Base-by-base conservation (phyloP, 2,329 filamentous ascomycete genomes). In the Ophiostoma sp. region DNA sequence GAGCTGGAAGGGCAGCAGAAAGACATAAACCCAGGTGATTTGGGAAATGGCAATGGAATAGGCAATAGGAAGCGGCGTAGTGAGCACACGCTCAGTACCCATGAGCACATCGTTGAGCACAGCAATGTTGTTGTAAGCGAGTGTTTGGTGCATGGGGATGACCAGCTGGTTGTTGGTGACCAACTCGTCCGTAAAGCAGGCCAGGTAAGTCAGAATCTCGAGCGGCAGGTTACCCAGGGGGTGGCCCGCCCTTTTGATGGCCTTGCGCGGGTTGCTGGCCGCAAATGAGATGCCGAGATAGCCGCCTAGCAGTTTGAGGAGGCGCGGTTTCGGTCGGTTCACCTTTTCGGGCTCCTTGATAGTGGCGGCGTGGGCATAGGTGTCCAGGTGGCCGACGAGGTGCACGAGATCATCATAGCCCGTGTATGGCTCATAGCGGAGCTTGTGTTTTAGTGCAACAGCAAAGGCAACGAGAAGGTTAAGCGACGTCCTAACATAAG, bases 11-110 rank as follows among this genome's bases (percentile, higher is more conserved):
- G 89, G 89, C 11, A 92, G 81, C 64, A 89, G 80, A 71, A 90
- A 79, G 65, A 91, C 86, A 77, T 92, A 93, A 60, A 90, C 83
- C 87, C 88, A 91, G 11, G 89, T 89, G 74, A 93, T 92, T 76
- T 92, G 89, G 7, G 87, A 84, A 74, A 92, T 91, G 71, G 89
- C 85, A 74, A 93, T 92, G 71, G 84, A 85, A 80, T 92, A 92
- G 49, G 89, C 89, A 68, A 89, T 82, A 0, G 89, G 89, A 0
- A 92, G 81, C 4, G 73, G 89, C 0, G 89, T 92, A 73, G 86
- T 87, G 58, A 92, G 83, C n/a, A 92, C 87, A 68, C 89, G 86
- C 75, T 92, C 89, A 60, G 85, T 86, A 63, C 87, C 86, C 16
- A 84, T 84, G 64, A 90, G 80, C 64, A 87, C 83, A 71, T 92